phyloP scores from a whole-genome alignment of 352 stramenopile genomes.

The Pythium brachiatum region DNA sequence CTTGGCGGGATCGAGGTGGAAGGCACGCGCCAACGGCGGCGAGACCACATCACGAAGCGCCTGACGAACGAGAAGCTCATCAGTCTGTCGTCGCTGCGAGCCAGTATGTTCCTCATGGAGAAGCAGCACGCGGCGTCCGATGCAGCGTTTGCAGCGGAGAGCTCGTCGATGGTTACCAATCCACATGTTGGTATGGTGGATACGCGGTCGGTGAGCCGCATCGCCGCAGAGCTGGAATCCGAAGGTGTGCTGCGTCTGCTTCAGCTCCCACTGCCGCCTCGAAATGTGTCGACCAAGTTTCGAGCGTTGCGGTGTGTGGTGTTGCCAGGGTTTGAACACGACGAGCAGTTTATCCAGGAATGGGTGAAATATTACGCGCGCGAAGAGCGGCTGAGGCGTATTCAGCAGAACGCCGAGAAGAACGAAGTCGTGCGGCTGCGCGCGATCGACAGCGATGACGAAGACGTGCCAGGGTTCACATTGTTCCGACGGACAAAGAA shows the following conservation, averaged over 20 bases:
- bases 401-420: constrained; percentile 57
- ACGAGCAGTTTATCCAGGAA: constrained; percentile 66
- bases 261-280: constrained; percentile 61
- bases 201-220: constrained; percentile 65
- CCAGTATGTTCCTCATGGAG: constrained; percentile 80
- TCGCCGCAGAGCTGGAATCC: constrained; percentile 60
- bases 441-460: constrained; percentile 39
- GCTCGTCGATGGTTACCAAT: constrained; percentile 1
- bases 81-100: constrained; percentile 66
- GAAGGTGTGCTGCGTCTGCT: constrained; percentile 48
- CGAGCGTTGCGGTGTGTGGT: constrained; percentile 70
- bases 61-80: constrained; percentile 73
- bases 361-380: constrained; percentile 78
- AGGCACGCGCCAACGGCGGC: constrained; percentile 52
- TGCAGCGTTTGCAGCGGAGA: constrained; percentile 1
- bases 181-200: constrained; percentile 58
- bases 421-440: constrained; percentile 56
- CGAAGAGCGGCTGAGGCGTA: constrained; percentile 68
- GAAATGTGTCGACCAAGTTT: constrained; percentile 82
- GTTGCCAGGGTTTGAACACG: constrained; percentile 55
- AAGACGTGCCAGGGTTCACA: constrained; percentile 25
- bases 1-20: constrained; percentile 57
- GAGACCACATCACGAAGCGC: constrained; percentile 59
- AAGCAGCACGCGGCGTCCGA: constrained; percentile 26
- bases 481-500: constrained; percentile 14